Evolutionary conservation across 2,329 filamentous ascomycete genomes (phyloP).

Genomic region (Fusarium sp.): DNA sequence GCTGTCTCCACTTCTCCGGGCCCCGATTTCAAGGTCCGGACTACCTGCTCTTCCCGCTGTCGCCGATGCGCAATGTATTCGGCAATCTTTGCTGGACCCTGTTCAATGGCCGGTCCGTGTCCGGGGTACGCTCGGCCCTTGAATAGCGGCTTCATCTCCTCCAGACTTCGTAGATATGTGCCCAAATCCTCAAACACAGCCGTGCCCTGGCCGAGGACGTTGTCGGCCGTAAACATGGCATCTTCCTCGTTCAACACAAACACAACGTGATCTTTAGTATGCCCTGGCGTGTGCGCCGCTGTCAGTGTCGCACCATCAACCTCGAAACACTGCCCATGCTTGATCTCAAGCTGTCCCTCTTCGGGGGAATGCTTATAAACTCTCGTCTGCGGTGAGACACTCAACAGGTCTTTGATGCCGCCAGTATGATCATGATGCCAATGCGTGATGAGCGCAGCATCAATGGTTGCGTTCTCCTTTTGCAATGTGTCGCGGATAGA

Average conservation of each 20-base stretch:
- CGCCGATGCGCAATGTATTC: conserved; percentile 88
- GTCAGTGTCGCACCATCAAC: conserved; percentile 73
- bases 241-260: conserved; percentile 82
- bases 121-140: conserved; percentile 82
- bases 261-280: conserved; percentile 84
- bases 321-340: conserved; percentile 64
- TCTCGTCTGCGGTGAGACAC: conserved; percentile 69
- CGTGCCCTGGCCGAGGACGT: conserved; percentile 87
- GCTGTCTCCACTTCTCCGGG: conserved; percentile 49
- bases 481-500: conserved; percentile 72
- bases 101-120: conserved; percentile 81
- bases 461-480: conserved; percentile 74
- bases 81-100: conserved; percentile 75
- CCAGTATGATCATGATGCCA: conserved; percentile 91
- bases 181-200: conserved; percentile 83
- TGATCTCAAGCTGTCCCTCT: conserved; percentile 57
- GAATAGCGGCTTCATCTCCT: conserved; percentile 74
- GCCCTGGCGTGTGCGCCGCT: conserved; percentile 72
- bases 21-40: conserved; percentile 65
- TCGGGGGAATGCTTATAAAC: conserved; percentile 75
- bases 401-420: conserved; percentile 76
- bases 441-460: conserved; percentile 83
- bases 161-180: conserved; percentile 74
- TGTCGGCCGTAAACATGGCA: conserved; percentile 89
- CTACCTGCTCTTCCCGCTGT: conserved; percentile 81